Base-by-base conservation (phyloP, 129 eudicot genomes). In the Arctium minus region DNA sequence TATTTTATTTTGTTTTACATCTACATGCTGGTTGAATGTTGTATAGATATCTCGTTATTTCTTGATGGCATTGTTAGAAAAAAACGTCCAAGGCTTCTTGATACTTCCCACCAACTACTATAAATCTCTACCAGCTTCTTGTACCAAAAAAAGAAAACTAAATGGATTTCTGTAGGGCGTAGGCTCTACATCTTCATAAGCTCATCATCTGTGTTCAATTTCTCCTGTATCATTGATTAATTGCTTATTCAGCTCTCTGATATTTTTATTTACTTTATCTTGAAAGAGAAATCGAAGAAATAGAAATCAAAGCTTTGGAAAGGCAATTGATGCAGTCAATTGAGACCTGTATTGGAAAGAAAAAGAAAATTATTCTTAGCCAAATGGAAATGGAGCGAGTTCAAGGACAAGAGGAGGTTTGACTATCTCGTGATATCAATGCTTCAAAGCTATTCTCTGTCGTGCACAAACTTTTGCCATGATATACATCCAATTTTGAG, bases 291-390 rank as follows among this genome's bases (percentile, higher is more conserved):
- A 96, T 93, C 74, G 99, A 93, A 84, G 99, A 96, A 93, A 87
- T 89, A 78, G 99, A 96, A 80, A 96, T 96, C 79, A 96, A 93
- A 87, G 94, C 89, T 53, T 83, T 93, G 83, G 99, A 96, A 84
- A 88, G 99, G 84, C 99, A 96, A 86, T 85, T 96, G 40, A 96
- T 96, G 97, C 99, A 96, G 85, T 96, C 99, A 76, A 90, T 96
- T 65, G 99, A 96, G 88, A 93, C 99, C 69, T 91, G 98, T 84
- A 90, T 90, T 22, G 74, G 91, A 33, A 96, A 96, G 93, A 96
- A 96, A 78, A 96, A 96, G 98, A 96, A 84, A 87, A 96, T 96
- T 65, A 89, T 96, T 80, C 95, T 96, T 78, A 87, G 87, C 86
- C 91, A 88, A 67, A 90, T 85, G 82, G 98, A 96, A 85, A 96